phyloP scores from a whole-genome alignment of 164 flowering plant genomes.

The Hamamelis virginiana region DNA sequence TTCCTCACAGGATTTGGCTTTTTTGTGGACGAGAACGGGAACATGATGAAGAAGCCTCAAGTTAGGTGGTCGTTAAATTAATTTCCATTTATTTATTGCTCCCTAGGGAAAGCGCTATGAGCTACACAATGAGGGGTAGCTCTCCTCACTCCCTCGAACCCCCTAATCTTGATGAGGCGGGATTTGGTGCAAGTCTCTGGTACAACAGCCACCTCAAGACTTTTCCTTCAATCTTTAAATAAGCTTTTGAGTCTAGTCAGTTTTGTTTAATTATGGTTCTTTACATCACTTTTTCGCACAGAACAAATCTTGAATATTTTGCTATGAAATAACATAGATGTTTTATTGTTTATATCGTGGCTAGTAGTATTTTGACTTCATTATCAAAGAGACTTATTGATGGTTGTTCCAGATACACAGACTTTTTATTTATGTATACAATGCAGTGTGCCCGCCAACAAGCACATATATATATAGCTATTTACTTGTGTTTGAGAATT shows the following conservation, averaged over 20 bases:
- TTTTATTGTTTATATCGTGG: not conserved
- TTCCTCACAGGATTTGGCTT: slow-evolving; percentile 82
- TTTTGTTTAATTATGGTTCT: not conserved
- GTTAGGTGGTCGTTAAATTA: slow-evolving; percentile 41
- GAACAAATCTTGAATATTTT: not conserved
- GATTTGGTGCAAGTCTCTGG: too few species aligned
- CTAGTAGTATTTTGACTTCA: not conserved
- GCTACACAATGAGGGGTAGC: too few species aligned
- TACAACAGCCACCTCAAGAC: too few species aligned
- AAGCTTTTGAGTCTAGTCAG: not conserved
- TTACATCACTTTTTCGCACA: not conserved
- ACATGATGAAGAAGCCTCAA: slow-evolving; percentile 83
- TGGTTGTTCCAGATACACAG: not conserved
- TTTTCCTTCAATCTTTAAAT: too few species aligned
- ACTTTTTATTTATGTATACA: too few species aligned
- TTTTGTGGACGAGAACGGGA: slow-evolving; percentile 65
- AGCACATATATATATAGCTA: too few species aligned
- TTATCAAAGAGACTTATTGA: not conserved
- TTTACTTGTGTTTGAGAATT: too few species aligned
- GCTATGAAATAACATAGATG: not conserved
- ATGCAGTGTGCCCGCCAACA: too few species aligned
- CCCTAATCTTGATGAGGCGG: too few species aligned
- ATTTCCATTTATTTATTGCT: too few species aligned
- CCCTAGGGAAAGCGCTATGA: too few species aligned
- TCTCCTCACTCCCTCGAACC: too few species aligned